Evolutionary conservation across 192 early-diverging fungal genomes (phyloP), one percentile per base, ranked within the genome.

Genomic region (Linderina pennispora): DNA sequence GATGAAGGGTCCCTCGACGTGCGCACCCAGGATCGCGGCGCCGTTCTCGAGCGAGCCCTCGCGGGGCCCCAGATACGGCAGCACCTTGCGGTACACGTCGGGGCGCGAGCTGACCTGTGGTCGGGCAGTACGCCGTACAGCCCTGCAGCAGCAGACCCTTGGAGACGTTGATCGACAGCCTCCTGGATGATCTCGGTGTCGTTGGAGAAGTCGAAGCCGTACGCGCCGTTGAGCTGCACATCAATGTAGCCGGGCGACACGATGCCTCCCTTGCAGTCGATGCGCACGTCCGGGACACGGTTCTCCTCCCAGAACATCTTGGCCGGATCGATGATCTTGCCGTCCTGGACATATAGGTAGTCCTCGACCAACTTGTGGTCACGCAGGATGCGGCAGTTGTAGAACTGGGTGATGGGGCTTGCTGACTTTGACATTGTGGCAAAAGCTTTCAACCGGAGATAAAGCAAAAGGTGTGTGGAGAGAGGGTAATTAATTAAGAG

Each of bases 211-310:
- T 91, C 89, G 38, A 85, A 77, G 9, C 89, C 87, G 56, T 84
- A 91, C 0, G 77, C 83, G 38, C 89, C 89, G 50, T 91, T 91
- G 47, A 91, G 81, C 58, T 91, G 87, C 21, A 84, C 65, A 53
- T 91, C 87, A 31, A 91, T 79, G 42, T 79, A 91, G 3, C 89
- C 89, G 14, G 89, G 85, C 7, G 78, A 78, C 24, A 91, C 73
- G n/a, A 91, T 73, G 26, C 79, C 42, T 40, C 85, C 83, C 17
- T 78, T 61, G 33, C 84, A 83, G 68, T 91, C 84, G 43, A 91
- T 79, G 26, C 80, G 70, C 23, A 69, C 54, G 48, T 85, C 84
- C 6, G 89, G 76, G 16, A 69, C 71, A 25, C 81, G 76, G 45
- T 77, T 72, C 34, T 73, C 75, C 26, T 74, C 63, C 68, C 80